These are phyloP conservation scores for Trapa bicornis DNA, from an alignment of 345 rosid species.

Conservation along the genomic window DNA sequence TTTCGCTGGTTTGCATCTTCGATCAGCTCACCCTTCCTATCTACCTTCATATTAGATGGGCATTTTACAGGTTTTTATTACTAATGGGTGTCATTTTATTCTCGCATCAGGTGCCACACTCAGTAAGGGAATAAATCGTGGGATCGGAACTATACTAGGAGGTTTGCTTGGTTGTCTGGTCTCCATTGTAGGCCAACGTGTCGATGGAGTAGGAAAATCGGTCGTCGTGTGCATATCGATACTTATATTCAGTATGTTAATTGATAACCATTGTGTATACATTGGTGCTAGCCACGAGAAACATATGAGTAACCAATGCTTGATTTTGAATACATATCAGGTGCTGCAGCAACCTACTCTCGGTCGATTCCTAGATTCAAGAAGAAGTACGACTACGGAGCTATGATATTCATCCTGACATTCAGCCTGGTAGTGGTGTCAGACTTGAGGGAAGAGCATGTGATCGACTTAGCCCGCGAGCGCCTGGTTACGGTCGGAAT, in stretches of 20 bases:
- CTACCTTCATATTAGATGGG: neutral
- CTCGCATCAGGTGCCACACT: slow-evolving; percentile 46
- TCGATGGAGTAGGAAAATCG: slow-evolving; percentile 35
- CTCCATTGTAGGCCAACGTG: slow-evolving; percentile 29
- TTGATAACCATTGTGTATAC: too few relatives aligned
- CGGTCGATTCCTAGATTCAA: slow-evolving; percentile 52
- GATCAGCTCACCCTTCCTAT: neutral
- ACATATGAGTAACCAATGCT: neutral
- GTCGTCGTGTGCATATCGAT: slow-evolving; percentile 30
- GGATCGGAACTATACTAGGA: slow-evolving; percentile 51
- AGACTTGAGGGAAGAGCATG: slow-evolving; percentile 41
- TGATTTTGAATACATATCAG: slow-evolving; percentile 13
- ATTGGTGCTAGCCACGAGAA: neutral
- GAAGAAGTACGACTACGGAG: slow-evolving; percentile 53
- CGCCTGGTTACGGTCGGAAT: slow-evolving; percentile 52
- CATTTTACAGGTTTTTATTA: neutral
- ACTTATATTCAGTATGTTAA: slow-evolving; percentile 36
- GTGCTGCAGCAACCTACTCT: slow-evolving; percentile 53
- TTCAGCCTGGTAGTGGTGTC: slow-evolving; percentile 65
- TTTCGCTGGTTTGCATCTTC: slow-evolving; percentile 40
- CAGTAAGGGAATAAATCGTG: slow-evolving; percentile 59
- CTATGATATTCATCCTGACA: slow-evolving; percentile 68
- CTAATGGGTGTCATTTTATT: neutral
- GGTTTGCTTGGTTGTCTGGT: slow-evolving; percentile 47
- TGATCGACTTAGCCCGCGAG: slow-evolving; percentile 42